Evolutionary conservation across 2,329 filamentous ascomycete species (phyloP), one percentile per base, ranked within the genome.

Genomic region (Aureobasidium musti): DNA sequence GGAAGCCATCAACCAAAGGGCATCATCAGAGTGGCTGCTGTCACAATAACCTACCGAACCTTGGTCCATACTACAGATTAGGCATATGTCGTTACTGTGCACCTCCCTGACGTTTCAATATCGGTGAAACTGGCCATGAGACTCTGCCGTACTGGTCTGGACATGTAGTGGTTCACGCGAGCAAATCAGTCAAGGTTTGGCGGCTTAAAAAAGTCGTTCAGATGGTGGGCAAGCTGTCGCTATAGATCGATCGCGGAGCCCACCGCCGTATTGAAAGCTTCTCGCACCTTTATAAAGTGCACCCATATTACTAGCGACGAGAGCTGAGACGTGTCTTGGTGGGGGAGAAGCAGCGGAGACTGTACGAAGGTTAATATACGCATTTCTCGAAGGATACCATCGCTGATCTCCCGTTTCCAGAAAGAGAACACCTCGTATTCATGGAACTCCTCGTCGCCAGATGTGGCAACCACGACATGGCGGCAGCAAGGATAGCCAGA

Each of bases 321-420:
- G 26, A 45, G 39, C 45, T 8, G 54, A 59, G 14, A 59, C 54
- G 39, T 59, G 54, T 59, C 54, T 59, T 6, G 54, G 1, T 19
- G 54, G 17, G 33, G 39, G 30, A 43, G 26, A 41, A 45, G 54
- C 33, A 59, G 54, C 54, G 54, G 30, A 26, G 43, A 59, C 26
- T 28, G 17, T 28, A 59, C 37, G 37, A 43, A 43, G 23, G 23
- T 26, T 39, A 43, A 19, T 7, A n/a, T 30, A 30, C 8, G 3
- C 26, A 30, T 19, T 59, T 59, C 54, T 59, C 54, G 54, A 45
- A 59, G 54, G 14, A 13, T 39, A 19, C 17, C 8, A n/a, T 61
- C 41, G 57, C 19, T 61, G 57, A 61, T 61, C 57, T 61, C 57
- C 57, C 57, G 57, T 26, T 61, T 61, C 57, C 57, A 61, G 57